A percentile compares a stretch with the other conserved stretches of the same genome.
Evolutionary conservation across 148 eudicot species (phyloP).

Genomic region (Polygonum maritimum): DNA sequence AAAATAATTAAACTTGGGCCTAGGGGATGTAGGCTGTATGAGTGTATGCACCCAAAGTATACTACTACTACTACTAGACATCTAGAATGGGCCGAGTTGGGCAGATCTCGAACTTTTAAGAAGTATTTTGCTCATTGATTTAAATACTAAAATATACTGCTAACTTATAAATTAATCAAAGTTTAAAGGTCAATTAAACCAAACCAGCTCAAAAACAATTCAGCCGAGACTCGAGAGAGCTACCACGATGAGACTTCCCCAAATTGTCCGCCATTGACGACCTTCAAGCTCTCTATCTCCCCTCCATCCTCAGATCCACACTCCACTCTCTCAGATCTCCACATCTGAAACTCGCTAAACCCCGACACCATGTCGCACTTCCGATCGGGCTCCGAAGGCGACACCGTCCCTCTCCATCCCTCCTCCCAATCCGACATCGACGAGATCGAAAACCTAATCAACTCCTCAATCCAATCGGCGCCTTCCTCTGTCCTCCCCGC

Average conservation of each 20-base stretch:
- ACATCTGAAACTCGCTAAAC: not conserved
- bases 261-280: slow-evolving; percentile 3
- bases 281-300: not conserved
- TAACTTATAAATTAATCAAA: too few species aligned
- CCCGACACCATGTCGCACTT: slow-evolving; percentile 17
- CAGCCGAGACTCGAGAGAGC: not conserved
- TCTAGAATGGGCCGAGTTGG: not conserved
- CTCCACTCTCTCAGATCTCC: not conserved
- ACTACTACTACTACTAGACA: too few species aligned
- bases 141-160: too few species aligned
- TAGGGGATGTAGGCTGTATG: too few species aligned
- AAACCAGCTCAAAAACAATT: not conserved
- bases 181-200: too few species aligned
- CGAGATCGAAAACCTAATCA: slow-evolving; percentile 87
- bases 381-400: slow-evolving; percentile 10
- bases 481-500: slow-evolving; percentile 65
- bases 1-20: too few species aligned
- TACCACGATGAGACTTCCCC: slow-evolving; percentile 1
- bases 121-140: too few species aligned
- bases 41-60: too few species aligned
- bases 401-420: slow-evolving; percentile 50
- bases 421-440: slow-evolving; percentile 92
- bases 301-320: not conserved
- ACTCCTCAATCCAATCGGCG: slow-evolving; percentile 27
- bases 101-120: not conserved